Evolutionary conservation across 148 eudicot species (phyloP).

Genomic region (Cornus kousa): DNA sequence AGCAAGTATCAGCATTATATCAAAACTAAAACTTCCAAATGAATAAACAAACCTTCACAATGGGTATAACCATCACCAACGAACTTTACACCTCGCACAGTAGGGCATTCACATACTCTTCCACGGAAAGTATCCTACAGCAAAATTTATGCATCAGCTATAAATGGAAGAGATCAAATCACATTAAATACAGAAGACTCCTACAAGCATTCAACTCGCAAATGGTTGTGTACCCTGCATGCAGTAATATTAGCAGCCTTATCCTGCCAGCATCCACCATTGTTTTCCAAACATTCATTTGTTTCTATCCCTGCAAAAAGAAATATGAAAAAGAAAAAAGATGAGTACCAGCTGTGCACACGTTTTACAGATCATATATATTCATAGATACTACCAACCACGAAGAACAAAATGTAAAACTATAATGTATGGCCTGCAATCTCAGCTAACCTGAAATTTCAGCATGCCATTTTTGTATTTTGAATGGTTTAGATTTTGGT

Average conservation of each 20-base stretch:
- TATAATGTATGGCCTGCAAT: neutral
- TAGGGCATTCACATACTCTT: slow-evolving; percentile 87
- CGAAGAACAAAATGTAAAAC: neutral
- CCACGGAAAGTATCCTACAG: slow-evolving; percentile 88
- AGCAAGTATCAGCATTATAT: neutral
- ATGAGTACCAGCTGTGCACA: neutral
- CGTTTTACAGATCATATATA: neutral
- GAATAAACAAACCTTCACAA: slow-evolving; percentile 60
- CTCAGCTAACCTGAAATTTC: neutral
- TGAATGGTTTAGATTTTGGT: neutral
- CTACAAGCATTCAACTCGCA: neutral
- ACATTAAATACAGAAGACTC: neutral
- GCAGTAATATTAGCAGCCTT: slow-evolving; percentile 73
- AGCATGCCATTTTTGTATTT: neutral
- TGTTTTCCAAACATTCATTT: slow-evolving; percentile 79
- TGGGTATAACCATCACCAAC: slow-evolving; percentile 81
- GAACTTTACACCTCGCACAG: slow-evolving; percentile 73
- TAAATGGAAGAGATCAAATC: neutral
- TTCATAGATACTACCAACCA: neutral
- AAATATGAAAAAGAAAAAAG: neutral
- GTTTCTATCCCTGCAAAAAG: slow-evolving; percentile 70
- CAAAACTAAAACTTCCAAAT: neutral
- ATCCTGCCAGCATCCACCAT: slow-evolving; percentile 97
- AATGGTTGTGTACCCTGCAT: slow-evolving; percentile 61
- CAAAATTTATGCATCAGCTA: slow-evolving; percentile 1